Base-by-base conservation (phyloP, 2,329 filamentous ascomycete species). In the Kalmusia sp. region DNA sequence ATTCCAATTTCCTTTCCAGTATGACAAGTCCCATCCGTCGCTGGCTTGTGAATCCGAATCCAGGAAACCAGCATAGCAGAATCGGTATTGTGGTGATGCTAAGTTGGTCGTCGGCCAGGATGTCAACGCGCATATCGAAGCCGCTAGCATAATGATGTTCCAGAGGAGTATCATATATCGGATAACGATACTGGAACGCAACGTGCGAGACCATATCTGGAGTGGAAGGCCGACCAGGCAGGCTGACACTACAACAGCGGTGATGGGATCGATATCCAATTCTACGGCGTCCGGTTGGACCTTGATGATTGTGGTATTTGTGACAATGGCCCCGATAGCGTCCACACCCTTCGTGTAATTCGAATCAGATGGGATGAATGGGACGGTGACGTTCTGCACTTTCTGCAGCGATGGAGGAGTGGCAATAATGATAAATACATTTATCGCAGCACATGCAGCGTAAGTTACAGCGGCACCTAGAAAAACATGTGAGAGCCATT, bases 191-290 rank as follows among this genome's bases (percentile, higher is more conserved):
- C 52, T 53, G 6, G 52, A 49, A n/a, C 52, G 52, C 49, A 53
- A 51, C 2, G 52, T 58, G n/a, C 55, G 46, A n/a, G 52, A 58
- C 52, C 52, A 58, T 12, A 58, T 48, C 28, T 55, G 52, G 14
- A 57, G 28, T 1, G 55, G 52, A 14, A 52, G 27, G 1, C 55
- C 55, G 11, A 58, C 49, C 2, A 55, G 41, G 19, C 54, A 58
- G 8, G 52, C 52, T 11, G 52, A 51, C 2, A 55, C 55, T 9
- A 58, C 55, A 7, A 55, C 41, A 9, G 52, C 55, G 4, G 49
- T 58, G 30, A 55, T 58, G 30, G 55, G 49, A 19, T 58, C 55
- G 19, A 58, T 58, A 37, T 58, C 52, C 8, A 58, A 49, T n/a
- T 55, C 55, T 3, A 55, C 55, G 11, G 52, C 49, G 33, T 58